These are phyloP conservation scores for Lactuca saligna DNA, from an alignment of 129 eudicot genomes.

Conservation along the genomic window DNA sequence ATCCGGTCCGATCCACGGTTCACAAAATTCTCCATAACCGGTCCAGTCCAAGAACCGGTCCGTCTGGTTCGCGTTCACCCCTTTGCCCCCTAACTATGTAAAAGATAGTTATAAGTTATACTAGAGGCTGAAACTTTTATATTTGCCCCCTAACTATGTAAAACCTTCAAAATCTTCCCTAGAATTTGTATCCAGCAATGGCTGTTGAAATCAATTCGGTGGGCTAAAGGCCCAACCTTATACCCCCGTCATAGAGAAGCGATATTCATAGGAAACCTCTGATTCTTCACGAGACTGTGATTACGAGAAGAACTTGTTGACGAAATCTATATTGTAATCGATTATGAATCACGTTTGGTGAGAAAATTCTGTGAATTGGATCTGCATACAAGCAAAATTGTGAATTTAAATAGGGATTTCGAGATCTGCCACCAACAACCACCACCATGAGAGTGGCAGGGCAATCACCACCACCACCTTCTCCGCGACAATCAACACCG, in stretches of 20 bases:
- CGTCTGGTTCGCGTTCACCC: no score
- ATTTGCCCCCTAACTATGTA: slow-evolving; percentile 7
- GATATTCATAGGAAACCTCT: slow-evolving; percentile 9
- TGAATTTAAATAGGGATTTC: slow-evolving; percentile 19
- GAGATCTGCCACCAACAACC: slow-evolving; percentile 38
- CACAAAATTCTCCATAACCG: no score
- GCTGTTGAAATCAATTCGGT: background rate
- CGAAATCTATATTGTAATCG: slow-evolving; percentile 1
- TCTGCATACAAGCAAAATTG: slow-evolving; percentile 16
- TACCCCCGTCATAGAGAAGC: slow-evolving; percentile 8
- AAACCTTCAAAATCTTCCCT: slow-evolving; percentile 4
- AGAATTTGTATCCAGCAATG: background rate
- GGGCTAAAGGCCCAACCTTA: slow-evolving; percentile 20
- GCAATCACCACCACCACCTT: slow-evolving; percentile 34
- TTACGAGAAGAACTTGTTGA: slow-evolving; percentile 23
- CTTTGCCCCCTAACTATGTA: no score
- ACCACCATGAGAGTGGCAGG: slow-evolving; percentile 40
- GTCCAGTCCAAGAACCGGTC: no score
- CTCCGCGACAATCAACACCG: slow-evolving; percentile 24
- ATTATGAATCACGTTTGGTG: slow-evolving; percentile 15
- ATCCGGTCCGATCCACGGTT: no score
- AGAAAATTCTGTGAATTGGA: slow-evolving; percentile 18
- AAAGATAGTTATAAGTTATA: no score
- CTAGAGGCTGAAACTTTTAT: background rate
- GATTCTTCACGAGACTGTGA: slow-evolving; percentile 15